Percentiles rank a stretch among this genome's conserved stretches.
Conservation (phyloP, 768 basidiomycete genomes). For the Glaciozyma martinii region DNA sequence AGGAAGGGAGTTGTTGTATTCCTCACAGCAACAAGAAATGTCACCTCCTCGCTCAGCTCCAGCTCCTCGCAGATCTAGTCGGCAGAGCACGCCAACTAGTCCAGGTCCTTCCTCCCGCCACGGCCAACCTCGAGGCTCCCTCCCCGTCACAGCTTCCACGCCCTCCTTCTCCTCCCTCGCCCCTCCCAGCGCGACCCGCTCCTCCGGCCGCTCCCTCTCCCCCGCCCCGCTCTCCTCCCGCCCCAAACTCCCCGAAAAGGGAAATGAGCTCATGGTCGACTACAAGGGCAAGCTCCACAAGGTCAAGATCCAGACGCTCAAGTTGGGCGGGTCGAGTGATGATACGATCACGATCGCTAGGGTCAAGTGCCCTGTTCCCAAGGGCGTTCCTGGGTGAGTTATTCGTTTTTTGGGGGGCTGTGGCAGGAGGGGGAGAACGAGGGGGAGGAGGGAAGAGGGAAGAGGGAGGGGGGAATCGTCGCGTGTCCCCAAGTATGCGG, state of each 20-base stretch:
- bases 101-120: too few species aligned
- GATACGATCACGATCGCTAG: slow-evolving; percentile 29
- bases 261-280: slow-evolving; percentile 18
- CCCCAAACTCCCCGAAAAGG: slow-evolving; percentile 14
- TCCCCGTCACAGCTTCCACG: too few species aligned
- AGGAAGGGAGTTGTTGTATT: too few species aligned
- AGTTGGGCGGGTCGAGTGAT: slow-evolving; percentile 11
- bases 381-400: slow-evolving; percentile 26
- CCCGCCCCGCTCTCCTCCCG: slow-evolving; percentile 10
- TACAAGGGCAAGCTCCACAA: slow-evolving; percentile 13
- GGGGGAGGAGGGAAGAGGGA: too few species aligned
- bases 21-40: too few species aligned
- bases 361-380: slow-evolving; percentile 30
- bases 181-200: background rate
- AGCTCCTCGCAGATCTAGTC: too few species aligned
- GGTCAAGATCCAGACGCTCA: slow-evolving; percentile 30
- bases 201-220: slow-evolving; percentile 16
- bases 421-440: background rate
- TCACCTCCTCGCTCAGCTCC: too few species aligned
- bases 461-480: background rate
- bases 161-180: too few species aligned
- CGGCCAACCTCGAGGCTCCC: too few species aligned
- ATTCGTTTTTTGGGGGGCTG: background rate
- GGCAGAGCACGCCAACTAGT: too few species aligned
- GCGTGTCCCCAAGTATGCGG: too few species aligned